Percentiles rank a stretch among this genome's conserved stretches.
phyloP scores from a whole-genome alignment of 306 rosid species.

The Myrica gale region DNA sequence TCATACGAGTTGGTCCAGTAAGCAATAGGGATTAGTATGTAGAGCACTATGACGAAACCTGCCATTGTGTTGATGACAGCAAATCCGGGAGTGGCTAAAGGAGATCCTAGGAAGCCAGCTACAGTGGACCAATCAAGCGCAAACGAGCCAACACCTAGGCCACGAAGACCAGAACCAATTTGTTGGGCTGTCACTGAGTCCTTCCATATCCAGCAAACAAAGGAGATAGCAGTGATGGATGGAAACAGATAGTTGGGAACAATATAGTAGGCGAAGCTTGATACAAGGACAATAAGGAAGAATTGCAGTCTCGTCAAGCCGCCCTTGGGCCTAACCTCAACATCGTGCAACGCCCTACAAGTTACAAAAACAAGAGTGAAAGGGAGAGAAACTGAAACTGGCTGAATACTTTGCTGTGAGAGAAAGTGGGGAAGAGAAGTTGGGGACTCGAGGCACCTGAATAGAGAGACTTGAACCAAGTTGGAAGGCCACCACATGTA shows the following conservation, averaged over 20 bases:
- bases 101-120: slow-evolving; percentile 68
- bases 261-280: slow-evolving; percentile 68
- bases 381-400: too few species aligned
- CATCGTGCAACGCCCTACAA: slow-evolving; percentile 80
- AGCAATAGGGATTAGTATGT: slow-evolving; percentile 50
- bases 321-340: slow-evolving; percentile 63
- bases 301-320: slow-evolving; percentile 72
- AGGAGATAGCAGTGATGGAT: slow-evolving; percentile 50
- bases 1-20: slow-evolving; percentile 66
- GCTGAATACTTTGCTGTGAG: background rate
- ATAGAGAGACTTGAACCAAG: slow-evolving; percentile 79
- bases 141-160: slow-evolving; percentile 81
- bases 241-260: slow-evolving; percentile 77
- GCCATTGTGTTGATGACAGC: slow-evolving; percentile 52
- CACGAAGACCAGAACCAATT: slow-evolving; percentile 66
- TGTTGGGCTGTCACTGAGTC: slow-evolving; percentile 78
- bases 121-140: slow-evolving; percentile 79
- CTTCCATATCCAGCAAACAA: slow-evolving; percentile 72
- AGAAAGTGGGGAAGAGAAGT: background rate
- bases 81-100: slow-evolving; percentile 68
- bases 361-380: background rate
- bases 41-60: slow-evolving; percentile 49
- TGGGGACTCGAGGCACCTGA: slow-evolving; percentile 46
- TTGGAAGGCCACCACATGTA: slow-evolving; percentile 98
- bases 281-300: slow-evolving; percentile 50